phyloP scores from a whole-genome alignment of 192 early-diverging fungal genomes.

The Coemansia sp. region DNA sequence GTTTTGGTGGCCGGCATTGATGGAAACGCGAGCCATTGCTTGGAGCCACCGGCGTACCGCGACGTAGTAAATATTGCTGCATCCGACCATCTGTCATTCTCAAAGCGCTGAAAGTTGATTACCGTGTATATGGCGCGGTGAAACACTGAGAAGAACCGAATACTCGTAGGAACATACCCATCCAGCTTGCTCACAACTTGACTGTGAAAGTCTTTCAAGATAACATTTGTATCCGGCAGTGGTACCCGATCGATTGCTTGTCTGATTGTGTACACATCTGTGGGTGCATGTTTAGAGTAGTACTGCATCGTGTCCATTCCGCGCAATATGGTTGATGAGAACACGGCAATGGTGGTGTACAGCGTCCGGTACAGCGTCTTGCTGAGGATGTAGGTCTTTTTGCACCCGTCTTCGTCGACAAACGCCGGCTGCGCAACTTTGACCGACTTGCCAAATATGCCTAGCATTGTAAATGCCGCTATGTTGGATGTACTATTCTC shows the following conservation, averaged over 20 bases:
- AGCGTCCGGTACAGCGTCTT: constrained; percentile 40
- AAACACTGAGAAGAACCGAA: constrained; percentile 32
- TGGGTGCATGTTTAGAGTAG: constrained; percentile 8
- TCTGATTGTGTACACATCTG: constrained; percentile 22
- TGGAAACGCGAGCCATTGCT: constrained; percentile 38
- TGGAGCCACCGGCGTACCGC: constrained; percentile 35
- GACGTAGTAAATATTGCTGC: constrained; percentile 15
- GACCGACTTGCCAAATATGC: constrained; percentile 1
- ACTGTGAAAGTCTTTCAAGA: constrained; percentile 23
- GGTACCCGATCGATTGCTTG: constrained; percentile 17
- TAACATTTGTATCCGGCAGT: constrained; percentile 11
- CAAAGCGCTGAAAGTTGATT: constrained; percentile 30
- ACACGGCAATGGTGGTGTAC: constrained; percentile 31
- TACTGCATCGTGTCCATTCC: constrained; percentile 19
- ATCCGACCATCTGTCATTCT: constrained; percentile 27
- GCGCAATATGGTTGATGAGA: constrained; percentile 31
- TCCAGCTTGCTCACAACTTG: constrained; percentile 11
- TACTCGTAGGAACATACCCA: constrained; percentile 28
- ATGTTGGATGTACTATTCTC: neutral
- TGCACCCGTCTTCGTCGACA: neutral
- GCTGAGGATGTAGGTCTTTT: constrained; percentile 20
- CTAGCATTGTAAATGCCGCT: constrained; percentile 10
- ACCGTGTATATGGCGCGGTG: constrained; percentile 31
- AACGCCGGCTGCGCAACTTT: constrained; percentile 6
- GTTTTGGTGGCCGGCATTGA: constrained; percentile 2